These are phyloP conservation scores for Pseudogymnoascus verrucosus DNA, from an alignment of 2,329 filamentous ascomycete species.

Conservation along the genomic window DNA sequence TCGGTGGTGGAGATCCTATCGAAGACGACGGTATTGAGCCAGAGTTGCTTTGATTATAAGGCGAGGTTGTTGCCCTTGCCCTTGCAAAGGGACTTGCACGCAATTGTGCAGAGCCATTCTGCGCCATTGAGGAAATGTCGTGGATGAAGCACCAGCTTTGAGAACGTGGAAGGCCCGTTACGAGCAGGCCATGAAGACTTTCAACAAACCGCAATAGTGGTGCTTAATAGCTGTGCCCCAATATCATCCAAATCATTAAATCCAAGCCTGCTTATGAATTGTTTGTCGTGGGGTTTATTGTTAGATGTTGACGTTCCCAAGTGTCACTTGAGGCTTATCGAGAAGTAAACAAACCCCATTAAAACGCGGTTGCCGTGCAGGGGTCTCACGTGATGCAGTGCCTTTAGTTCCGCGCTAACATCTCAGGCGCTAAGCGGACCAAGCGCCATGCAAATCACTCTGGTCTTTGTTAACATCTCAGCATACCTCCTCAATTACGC, in stretches of 20 bases:
- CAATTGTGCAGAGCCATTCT: slow-evolving; percentile 56
- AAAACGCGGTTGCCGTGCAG: slow-evolving; percentile 9
- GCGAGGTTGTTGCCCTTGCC: slow-evolving; percentile 59
- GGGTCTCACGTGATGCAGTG: not conserved
- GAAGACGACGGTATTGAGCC: slow-evolving; percentile 63
- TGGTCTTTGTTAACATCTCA: not conserved
- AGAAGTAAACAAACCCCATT: slow-evolving; percentile 12
- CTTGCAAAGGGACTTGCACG: slow-evolving; percentile 75
- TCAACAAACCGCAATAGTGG: slow-evolving; percentile 1
- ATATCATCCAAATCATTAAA: not conserved
- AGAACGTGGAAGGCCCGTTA: not conserved
- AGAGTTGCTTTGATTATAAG: slow-evolving; percentile 46
- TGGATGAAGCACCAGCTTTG: not conserved
- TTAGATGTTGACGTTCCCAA: not conserved
- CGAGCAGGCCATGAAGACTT: slow-evolving; percentile 1
- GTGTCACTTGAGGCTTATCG: not conserved
- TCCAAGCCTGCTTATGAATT: not conserved
- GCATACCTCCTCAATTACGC: not conserved
- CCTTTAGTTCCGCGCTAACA: not conserved
- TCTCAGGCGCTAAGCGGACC: not conserved
- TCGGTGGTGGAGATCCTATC: slow-evolving; percentile 28
- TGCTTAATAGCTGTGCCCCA: not conserved
- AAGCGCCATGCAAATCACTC: not conserved
- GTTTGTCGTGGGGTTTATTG: slow-evolving; percentile 1
- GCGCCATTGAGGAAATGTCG: slow-evolving; percentile 24